Percentiles rank a stretch among this genome's conserved stretches.
Conservation (phyloP, 768 basidiomycete species). For the Leccinum longicurvipes region DNA sequence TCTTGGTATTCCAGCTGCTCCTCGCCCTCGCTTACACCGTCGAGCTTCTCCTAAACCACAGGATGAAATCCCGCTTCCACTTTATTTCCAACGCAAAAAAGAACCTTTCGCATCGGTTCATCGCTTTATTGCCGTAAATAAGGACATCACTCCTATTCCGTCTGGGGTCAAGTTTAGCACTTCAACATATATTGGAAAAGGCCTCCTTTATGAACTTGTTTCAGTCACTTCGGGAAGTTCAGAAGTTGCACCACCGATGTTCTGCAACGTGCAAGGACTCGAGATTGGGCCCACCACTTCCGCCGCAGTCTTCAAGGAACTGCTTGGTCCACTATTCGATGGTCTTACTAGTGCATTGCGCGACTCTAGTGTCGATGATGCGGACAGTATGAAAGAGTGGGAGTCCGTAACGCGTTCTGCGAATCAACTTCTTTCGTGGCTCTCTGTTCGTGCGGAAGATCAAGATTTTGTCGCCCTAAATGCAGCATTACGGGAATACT, state of each 20-base stretch:
- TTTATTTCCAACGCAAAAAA: constrained; percentile 15
- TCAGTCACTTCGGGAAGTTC: constrained; percentile 31
- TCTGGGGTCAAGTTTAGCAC: constrained; percentile 50
- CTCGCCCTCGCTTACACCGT: constrained; percentile 14
- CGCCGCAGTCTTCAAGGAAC: constrained; percentile 40
- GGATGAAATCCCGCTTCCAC: constrained; percentile 11
- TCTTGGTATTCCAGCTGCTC: not conserved
- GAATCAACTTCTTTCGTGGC: constrained; percentile 47
- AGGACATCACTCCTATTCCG: constrained; percentile 47
- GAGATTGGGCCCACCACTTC: constrained; percentile 43
- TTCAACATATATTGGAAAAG: constrained; percentile 56
- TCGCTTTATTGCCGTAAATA: constrained; percentile 42
- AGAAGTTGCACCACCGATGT: constrained; percentile 28
- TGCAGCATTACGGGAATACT: constrained; percentile 34
- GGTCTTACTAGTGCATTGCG: constrained; percentile 38
- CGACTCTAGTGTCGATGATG: constrained; percentile 29
- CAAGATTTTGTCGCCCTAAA: constrained; percentile 32
- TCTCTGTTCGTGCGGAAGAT: constrained; percentile 34
- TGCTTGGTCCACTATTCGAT: constrained; percentile 48
- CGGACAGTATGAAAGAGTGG: constrained; percentile 36
- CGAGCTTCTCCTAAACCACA: constrained; percentile 11
- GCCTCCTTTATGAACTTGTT: constrained; percentile 57
- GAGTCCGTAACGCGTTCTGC: constrained; percentile 36
- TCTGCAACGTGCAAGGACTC: constrained; percentile 37
- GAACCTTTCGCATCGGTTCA: not conserved